Base-by-base conservation (phyloP, 345 rosid species). In the Populus ilicifolia region DNA sequence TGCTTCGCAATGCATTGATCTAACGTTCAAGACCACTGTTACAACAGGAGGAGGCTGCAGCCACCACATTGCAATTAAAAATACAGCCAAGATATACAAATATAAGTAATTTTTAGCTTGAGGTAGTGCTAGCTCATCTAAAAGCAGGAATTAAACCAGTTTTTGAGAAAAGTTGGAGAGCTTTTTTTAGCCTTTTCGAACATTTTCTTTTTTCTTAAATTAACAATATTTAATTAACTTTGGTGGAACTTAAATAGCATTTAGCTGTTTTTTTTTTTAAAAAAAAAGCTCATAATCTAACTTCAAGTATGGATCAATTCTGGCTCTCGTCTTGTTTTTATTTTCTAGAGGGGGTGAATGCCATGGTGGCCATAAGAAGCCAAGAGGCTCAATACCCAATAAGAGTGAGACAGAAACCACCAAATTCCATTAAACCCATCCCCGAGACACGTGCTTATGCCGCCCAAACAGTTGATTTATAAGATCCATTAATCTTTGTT, bases 1-100 rank as follows among this genome's bases (percentile, higher is more conserved):
- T 33, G 93, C 96, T 69, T 91, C 96, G 8, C 93, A 91, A 63
- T 91, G 91, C 96, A 91, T 91, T 50, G 29, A 27, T 27, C 86
- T 75, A 35, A 91, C 70, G 27, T 84, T 88, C 86, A 89, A 33
- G n/a, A 78, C 88, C 3, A 88, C 89, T 48, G 93, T 91, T 30
- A 83, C 78, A 27, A 77, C 81, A 5, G 86, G 61, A 66, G 90
- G 89, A 81, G 87, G 86, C 89, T 89, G 86, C 83, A 62, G 77
- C 30, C 67, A 81, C 20, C 20, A 52, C 6, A 52, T 52, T 2
- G n/a, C 59, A 18, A 0, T 20, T 2, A 20, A 2, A 50, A 50
- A 52, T 52, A 52, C 2, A 6, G 59, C 9, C 20, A 21, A 2
- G 10, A 2, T 52, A 20, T 33, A 4, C 9, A 18, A 18, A 50